A percentile compares a stretch with the other conserved stretches of the same genome.
Conservation (phyloP, 2,329 filamentous ascomycete species). For the Thielaviopsis cerberus region DNA sequence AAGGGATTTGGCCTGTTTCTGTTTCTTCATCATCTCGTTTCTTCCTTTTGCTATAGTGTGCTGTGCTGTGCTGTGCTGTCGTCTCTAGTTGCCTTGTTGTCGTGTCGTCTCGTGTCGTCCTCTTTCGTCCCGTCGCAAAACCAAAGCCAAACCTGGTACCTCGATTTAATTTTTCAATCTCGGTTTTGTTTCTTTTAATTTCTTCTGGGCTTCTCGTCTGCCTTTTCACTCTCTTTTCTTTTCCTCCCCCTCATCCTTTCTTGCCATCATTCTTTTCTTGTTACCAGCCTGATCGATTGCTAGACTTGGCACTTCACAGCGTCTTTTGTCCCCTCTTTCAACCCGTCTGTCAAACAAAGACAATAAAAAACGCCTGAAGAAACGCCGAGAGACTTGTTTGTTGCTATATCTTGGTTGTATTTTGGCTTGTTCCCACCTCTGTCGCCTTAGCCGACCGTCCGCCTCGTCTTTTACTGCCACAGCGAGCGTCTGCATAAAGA, state of each 20-base stretch:
- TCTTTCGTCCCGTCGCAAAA: background rate
- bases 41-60: background rate
- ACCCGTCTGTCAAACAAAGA: background rate
- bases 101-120: background rate
- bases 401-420: background rate
- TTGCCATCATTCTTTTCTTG: constrained; percentile 7
- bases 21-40: background rate
- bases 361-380: background rate
- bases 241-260: background rate
- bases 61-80: too few species aligned
- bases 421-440: background rate
- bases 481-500: too few species aligned
- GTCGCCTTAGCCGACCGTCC: background rate
- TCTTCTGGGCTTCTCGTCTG: too few species aligned
- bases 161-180: background rate
- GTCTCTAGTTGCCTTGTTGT: too few species aligned
- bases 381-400: background rate
- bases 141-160: too few species aligned
- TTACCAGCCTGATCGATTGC: background rate
- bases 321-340: background rate
- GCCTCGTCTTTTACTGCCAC: too few species aligned
- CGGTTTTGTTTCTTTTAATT: constrained; percentile 12
- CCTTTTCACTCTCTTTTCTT: too few species aligned
- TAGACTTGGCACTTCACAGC: background rate
- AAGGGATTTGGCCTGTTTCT: background rate